These are phyloP conservation scores for Luffa acutangula DNA, from an alignment of 306 rosid genomes.

Conservation along the genomic window DNA sequence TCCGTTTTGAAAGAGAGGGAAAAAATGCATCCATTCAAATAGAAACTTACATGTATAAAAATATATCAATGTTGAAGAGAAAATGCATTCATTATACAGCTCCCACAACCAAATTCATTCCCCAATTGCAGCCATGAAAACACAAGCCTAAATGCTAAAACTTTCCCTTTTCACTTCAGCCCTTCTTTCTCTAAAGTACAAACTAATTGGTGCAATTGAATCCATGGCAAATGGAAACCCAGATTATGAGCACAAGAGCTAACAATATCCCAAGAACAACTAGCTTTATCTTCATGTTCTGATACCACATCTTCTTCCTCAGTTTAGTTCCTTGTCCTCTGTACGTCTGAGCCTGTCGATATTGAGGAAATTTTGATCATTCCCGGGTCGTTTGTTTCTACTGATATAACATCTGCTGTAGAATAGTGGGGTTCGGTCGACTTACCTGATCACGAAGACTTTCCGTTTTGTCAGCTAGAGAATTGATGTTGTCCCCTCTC, in stretches of 20 bases:
- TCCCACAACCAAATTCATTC: neutral
- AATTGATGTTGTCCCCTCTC: slow-evolving; percentile 73
- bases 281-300: slow-evolving; percentile 90
- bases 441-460: slow-evolving; percentile 63
- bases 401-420: neutral
- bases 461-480: slow-evolving; percentile 71
- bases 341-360: slow-evolving; percentile 56
- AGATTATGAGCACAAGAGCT: slow-evolving; percentile 58
- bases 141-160: neutral
- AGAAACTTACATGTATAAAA: slow-evolving; percentile 7
- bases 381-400: neutral
- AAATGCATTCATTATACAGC: neutral
- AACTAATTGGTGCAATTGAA: slow-evolving; percentile 69
- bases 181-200: neutral
- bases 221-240: slow-evolving; percentile 88
- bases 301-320: slow-evolving; percentile 88
- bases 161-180: neutral
- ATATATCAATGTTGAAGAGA: neutral
- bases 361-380: neutral
- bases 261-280: slow-evolving; percentile 66
- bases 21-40: neutral
- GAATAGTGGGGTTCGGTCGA: slow-evolving; percentile 5
- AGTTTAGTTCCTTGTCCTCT: slow-evolving; percentile 59
- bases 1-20: neutral
- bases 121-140: neutral